Evolutionary conservation across 1,284 basidiomycete genomes (phyloP), one percentile per base, ranked within the genome.

Genomic region (Ustilago lituana): DNA sequence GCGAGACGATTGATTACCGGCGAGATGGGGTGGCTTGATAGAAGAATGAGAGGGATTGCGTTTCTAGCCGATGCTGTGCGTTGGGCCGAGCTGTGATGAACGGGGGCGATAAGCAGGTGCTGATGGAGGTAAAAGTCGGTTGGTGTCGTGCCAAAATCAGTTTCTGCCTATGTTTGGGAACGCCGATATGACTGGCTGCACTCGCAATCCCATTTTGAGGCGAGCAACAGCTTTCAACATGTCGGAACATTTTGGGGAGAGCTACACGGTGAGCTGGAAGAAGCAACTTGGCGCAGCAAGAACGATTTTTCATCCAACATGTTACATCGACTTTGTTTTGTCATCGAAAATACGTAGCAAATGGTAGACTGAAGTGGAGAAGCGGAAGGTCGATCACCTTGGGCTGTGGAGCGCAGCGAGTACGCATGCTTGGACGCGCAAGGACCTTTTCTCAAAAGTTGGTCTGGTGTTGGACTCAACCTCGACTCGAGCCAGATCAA

Each of bases 391-490:
- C 62, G 62, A 65, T 65, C 62, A 65, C 62, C 60, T 46, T 51
- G 36, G 26, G 55, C 54, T 40, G 45, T n/a, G 41, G 50, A 54
- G 55, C 46, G 33, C 36, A 33, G 51, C 36, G 55, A 54, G 58
- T 65, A 65, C 62, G 62, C 62, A 65, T 50, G 47, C 61, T 32
- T 24, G 48, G 59, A 65, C 62, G 62, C 62, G 62, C 62, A 65
- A 65, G 62, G 62, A 65, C 62, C 62, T 56, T 65, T 56, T 59
- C 41, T 22, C 55, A 46, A 55, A 51, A 29, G n/a, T 12, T 7
- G 14, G 4, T 11, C 19, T 31, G 29, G 29, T 31, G 46, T 32
- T 57, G 39, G 35, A 40, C 44, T 37, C n/a, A n/a, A 38, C 23
- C 29, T 37, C 22, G n/a, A n/a, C 33, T 38, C 20, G 23, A 20